These are phyloP conservation scores for Xylaria venustula DNA, from an alignment of 495 filamentous ascomycete genomes.

Conservation along the genomic window DNA sequence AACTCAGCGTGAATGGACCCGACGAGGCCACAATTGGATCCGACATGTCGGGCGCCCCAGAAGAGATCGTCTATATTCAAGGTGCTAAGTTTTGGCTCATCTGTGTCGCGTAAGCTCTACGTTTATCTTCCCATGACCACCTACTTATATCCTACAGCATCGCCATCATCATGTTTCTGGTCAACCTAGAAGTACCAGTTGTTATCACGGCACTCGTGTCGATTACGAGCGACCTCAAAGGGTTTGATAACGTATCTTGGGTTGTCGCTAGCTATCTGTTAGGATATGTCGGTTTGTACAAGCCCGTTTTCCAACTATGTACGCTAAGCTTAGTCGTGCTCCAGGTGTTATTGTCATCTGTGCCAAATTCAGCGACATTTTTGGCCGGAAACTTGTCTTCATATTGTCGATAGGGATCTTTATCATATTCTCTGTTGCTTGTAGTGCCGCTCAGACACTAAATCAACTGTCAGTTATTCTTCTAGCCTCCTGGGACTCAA, in stretches of 20 bases:
- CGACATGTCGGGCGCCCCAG: no score
- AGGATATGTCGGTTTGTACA: constrained; percentile 23
- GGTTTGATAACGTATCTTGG: constrained; percentile 24
- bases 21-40: no score
- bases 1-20: no score
- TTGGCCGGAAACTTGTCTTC: constrained; percentile 37
- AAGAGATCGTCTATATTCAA: no score
- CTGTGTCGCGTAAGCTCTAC: no score
- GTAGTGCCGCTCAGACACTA: constrained; percentile 36
- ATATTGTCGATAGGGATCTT: constrained; percentile 36
- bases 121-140: no score
- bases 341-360: constrained; percentile 31
- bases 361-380: constrained; percentile 41
- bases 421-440: constrained; percentile 37
- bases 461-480: constrained; percentile 29
- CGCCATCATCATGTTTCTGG: constrained; percentile 21
- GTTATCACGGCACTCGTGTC: constrained; percentile 14
- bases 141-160: constrained; percentile 13
- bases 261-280: constrained; percentile 29
- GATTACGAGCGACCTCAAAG: constrained; percentile 17
- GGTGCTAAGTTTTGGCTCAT: not conserved
- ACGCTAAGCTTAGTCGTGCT: not conserved
- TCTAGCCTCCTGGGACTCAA: no score
- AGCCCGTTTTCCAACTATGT: not conserved
- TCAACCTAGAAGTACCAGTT: constrained; percentile 17